A percentile compares a stretch with the other conserved stretches of the same genome.
phyloP scores from a whole-genome alignment of 1,284 basidiomycete species.

The Apiotrichum brassicae region DNA sequence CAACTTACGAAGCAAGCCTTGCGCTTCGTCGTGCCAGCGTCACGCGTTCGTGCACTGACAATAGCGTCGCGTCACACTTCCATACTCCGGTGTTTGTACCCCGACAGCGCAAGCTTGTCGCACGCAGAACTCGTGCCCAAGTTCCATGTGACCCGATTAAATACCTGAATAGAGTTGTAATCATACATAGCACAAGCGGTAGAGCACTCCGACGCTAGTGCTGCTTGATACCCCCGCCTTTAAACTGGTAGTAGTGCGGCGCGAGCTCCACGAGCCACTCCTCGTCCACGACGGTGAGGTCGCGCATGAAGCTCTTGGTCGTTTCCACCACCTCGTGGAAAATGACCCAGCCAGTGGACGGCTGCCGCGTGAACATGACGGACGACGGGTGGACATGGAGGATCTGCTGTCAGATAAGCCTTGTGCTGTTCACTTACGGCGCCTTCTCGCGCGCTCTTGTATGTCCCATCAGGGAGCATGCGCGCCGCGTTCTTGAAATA shows the following conservation, averaged over 20 bases:
- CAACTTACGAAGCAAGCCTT: too few species aligned
- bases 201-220: slow-evolving; percentile 15
- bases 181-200: neutral
- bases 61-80: too few species aligned
- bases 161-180: neutral
- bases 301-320: slow-evolving; percentile 65
- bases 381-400: slow-evolving; percentile 89
- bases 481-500: slow-evolving; percentile 91
- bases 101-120: too few species aligned
- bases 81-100: too few species aligned
- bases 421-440: slow-evolving; percentile 53
- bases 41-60: too few species aligned
- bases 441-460: slow-evolving; percentile 71
- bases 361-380: slow-evolving; percentile 86
- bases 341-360: slow-evolving; percentile 83
- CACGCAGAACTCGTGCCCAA: too few species aligned
- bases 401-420: slow-evolving; percentile 50
- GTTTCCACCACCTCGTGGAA: slow-evolving; percentile 96
- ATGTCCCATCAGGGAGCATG: slow-evolving; percentile 84
- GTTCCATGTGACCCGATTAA: too few species aligned
- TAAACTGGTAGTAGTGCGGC: slow-evolving; percentile 44
- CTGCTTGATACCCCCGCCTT: slow-evolving; percentile 40
- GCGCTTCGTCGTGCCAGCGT: too few species aligned
- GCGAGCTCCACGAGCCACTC: slow-evolving; percentile 53
- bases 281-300: slow-evolving; percentile 52